Conservation (phyloP, 768 basidiomycete species). For the Hericium rajendrae region DNA sequence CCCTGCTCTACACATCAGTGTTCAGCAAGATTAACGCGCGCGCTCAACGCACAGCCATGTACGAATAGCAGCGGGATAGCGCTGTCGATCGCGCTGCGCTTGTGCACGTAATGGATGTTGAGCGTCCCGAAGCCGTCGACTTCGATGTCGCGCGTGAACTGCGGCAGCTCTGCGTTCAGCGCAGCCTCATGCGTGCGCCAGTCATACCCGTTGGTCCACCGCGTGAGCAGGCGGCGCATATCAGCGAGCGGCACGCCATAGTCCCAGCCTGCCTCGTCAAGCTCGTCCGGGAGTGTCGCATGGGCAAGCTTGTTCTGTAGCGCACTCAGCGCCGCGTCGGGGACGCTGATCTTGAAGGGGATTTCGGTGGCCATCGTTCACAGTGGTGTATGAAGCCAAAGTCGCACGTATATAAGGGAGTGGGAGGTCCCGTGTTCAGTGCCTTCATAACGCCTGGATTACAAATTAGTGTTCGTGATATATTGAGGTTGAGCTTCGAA, state of each 20-base stretch:
- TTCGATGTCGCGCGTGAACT: slow-evolving; percentile 25
- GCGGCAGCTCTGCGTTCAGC: slow-evolving; percentile 23
- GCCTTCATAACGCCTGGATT: too few relatives aligned
- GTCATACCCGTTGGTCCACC: slow-evolving; percentile 22
- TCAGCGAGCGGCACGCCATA: slow-evolving; percentile 33
- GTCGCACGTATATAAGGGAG: too few relatives aligned
- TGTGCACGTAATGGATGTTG: slow-evolving; percentile 27
- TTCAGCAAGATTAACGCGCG: too few relatives aligned
- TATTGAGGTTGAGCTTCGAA: too few relatives aligned
- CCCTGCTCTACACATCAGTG: not conserved
- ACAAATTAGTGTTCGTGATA: too few relatives aligned
- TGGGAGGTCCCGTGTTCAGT: too few relatives aligned
- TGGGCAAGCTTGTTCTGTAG: slow-evolving; percentile 39
- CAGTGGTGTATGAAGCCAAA: not conserved
- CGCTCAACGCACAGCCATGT: slow-evolving; percentile 21
- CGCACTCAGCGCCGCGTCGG: slow-evolving; percentile 30
- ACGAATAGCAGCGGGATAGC: slow-evolving; percentile 24
- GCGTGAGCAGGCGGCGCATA: slow-evolving; percentile 17
- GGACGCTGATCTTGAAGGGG: slow-evolving; percentile 38
- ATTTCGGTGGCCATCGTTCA: slow-evolving; percentile 18
- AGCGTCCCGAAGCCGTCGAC: slow-evolving; percentile 24
- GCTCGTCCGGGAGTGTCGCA: slow-evolving; percentile 46
- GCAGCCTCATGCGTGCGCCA: slow-evolving; percentile 23
- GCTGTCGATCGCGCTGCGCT: slow-evolving; percentile 17
- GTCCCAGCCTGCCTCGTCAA: slow-evolving; percentile 38